phyloP scores from a whole-genome alignment of 345 rosid species.

The Citrus trifoliata region DNA sequence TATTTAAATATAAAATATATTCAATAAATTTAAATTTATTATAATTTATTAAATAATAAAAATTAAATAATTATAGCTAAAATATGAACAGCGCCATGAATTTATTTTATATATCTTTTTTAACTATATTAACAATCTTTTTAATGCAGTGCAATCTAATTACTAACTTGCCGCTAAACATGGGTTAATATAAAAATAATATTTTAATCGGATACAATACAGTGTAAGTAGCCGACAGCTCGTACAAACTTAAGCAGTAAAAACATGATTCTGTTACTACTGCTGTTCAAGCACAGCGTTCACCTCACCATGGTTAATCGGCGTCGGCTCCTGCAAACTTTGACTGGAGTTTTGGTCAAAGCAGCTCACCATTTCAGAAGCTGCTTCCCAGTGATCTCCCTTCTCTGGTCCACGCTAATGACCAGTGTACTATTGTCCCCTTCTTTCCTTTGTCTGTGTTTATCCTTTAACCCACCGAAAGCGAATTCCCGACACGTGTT shows the following conservation, averaged over 20 bases:
- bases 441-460: background rate
- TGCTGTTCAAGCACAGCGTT: background rate
- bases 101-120: no score
- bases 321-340: conserved; percentile 9
- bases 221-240: no score
- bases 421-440: background rate
- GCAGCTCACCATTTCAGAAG: background rate
- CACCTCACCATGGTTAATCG: background rate
- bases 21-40: no score
- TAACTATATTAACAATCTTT: no score
- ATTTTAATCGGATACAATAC: no score
- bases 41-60: no score
- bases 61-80: no score
- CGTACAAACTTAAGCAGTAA: background rate
- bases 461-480: background rate
- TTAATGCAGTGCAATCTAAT: no score
- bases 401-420: conserved; percentile 7
- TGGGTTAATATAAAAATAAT: no score
- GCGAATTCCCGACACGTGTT: background rate
- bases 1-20: no score
- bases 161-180: no score
- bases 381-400: background rate
- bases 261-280: background rate
- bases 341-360: conserved; percentile 4
- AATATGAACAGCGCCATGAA: no score